Evolutionary conservation across 768 basidiomycete species (phyloP).

Genomic region (Hortiboletus campestris): DNA sequence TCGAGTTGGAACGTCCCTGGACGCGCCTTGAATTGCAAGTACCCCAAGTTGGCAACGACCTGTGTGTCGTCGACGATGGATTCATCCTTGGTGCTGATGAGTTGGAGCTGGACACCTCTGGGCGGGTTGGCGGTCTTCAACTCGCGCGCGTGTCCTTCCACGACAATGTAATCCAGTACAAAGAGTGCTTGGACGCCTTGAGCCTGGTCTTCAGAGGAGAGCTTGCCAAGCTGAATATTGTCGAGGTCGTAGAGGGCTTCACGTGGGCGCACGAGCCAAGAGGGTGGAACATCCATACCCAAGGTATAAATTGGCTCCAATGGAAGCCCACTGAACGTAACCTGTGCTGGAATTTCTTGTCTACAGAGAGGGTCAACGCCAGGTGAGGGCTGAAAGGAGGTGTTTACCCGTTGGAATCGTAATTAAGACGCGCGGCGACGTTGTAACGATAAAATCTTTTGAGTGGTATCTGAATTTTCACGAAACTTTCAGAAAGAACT

Average conservation of each 20-base stretch:
- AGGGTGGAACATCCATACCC: slow-evolving; percentile 84
- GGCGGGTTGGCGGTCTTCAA: slow-evolving; percentile 62
- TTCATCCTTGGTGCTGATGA: slow-evolving; percentile 46
- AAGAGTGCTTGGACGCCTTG: slow-evolving; percentile 73
- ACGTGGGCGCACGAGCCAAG: slow-evolving; percentile 92
- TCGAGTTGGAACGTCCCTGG: slow-evolving; percentile 85
- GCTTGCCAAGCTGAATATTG: slow-evolving; percentile 81
- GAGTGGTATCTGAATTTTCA: slow-evolving; percentile 65
- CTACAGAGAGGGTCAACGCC: slow-evolving; percentile 34
- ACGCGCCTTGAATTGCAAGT: slow-evolving; percentile 91
- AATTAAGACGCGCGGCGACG: slow-evolving; percentile 52
- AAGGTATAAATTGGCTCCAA: slow-evolving; percentile 89
- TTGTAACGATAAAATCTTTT: slow-evolving; percentile 92
- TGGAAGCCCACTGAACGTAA: slow-evolving; percentile 72
- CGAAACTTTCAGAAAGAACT: neutral
- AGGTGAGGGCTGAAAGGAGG: neutral
- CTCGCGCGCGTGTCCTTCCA: slow-evolving; percentile 95
- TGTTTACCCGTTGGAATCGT: slow-evolving; percentile 66
- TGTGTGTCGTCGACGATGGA: slow-evolving; percentile 76
- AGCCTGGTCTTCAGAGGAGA: slow-evolving; percentile 52
- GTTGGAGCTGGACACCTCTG: slow-evolving; percentile 87
- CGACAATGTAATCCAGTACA: slow-evolving; percentile 85
- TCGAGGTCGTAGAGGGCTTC: slow-evolving; percentile 91
- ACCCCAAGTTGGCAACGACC: slow-evolving; percentile 93
- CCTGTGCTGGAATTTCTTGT: slow-evolving; percentile 53